phyloP scores from a whole-genome alignment of 306 rosid genomes.

The Trifolium subterraneum region DNA sequence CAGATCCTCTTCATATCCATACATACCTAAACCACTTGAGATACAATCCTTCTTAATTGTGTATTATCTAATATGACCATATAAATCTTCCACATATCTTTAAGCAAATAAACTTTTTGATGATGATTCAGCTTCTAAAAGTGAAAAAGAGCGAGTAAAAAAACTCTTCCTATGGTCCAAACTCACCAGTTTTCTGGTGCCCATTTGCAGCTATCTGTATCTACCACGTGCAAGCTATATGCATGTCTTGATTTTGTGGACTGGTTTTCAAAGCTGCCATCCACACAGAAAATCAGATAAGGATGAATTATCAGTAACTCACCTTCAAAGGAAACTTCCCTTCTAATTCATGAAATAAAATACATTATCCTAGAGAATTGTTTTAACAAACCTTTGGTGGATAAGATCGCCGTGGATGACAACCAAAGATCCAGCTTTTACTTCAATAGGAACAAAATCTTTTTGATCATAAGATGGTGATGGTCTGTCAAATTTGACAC shows the following conservation, averaged over 20 bases:
- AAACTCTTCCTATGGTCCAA: constrained; percentile 14
- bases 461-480: constrained; percentile 72
- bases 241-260: constrained; percentile 95
- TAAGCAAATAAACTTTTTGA: constrained; percentile 27
- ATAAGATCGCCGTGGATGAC: constrained; percentile 95
- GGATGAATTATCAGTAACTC: constrained; percentile 25
- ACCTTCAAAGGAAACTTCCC: constrained; percentile 6
- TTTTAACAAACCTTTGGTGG: constrained; percentile 83
- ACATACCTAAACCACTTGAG: constrained; percentile 1
- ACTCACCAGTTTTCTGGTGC: constrained; percentile 88
- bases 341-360: constrained; percentile 9
- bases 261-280: constrained; percentile 84
- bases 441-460: constrained; percentile 91
- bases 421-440: constrained; percentile 86
- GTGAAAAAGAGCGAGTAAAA: neutral
- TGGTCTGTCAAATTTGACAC: constrained; percentile 81
- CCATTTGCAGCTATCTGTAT: constrained; percentile 93
- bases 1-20: neutral
- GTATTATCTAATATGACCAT: neutral
- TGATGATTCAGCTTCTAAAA: neutral
- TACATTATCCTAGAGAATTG: constrained; percentile 29
- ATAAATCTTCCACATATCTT: constrained; percentile 1
- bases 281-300: constrained; percentile 30
- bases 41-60: neutral
- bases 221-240: constrained; percentile 86